Evolutionary conservation across 306 rosid genomes (phyloP).

Genomic region (Vicia sativa): DNA sequence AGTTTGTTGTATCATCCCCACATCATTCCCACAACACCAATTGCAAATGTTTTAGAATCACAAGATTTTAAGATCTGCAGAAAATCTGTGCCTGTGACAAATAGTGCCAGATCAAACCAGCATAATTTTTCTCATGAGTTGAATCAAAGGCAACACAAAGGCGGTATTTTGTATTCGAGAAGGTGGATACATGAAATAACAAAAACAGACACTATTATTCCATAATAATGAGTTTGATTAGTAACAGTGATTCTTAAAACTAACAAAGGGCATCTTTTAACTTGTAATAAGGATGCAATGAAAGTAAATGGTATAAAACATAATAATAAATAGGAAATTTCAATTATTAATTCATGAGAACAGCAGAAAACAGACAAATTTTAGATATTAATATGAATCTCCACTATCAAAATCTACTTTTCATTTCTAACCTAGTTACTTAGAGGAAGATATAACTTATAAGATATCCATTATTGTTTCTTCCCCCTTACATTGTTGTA

Average conservation of each 20-base stretch:
- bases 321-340: neutral
- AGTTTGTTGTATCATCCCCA: no score
- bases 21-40: no score
- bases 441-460: neutral
- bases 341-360: neutral
- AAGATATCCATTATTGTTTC: neutral
- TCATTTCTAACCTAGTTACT: neutral
- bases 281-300: neutral
- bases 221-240: neutral
- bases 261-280: neutral
- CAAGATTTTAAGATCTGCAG: no score
- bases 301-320: neutral
- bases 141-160: no score
- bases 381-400: neutral
- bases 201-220: neutral
- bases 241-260: neutral
- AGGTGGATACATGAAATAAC: neutral
- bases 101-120: no score
- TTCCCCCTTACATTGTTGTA: neutral
- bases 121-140: no score
- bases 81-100: no score
- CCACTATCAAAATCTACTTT: neutral
- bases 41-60: no score
- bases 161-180: neutral
- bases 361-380: neutral